A percentile compares a stretch with the other conserved stretches of the same genome.
These are phyloP conservation scores for Pelargonium nanum DNA, from an alignment of 345 rosid species.

Conservation along the genomic window DNA sequence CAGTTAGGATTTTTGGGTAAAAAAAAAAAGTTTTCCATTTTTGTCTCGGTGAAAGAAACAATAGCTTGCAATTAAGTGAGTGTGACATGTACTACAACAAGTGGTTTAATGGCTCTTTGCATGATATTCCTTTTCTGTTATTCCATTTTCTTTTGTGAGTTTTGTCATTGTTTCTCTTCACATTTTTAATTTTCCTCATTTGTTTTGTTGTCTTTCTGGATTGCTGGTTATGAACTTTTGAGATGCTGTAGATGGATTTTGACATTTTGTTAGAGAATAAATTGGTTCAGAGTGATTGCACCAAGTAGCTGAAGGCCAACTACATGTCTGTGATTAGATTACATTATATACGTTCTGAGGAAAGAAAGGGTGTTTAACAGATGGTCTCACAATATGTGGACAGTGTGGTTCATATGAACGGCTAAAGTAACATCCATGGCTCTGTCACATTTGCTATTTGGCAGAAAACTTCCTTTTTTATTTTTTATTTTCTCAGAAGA, in stretches of 20 bases:
- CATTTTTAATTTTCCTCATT: conserved; percentile 13
- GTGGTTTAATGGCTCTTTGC: not conserved
- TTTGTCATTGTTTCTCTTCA: not conserved
- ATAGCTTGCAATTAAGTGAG: not conserved
- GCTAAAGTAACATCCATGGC: conserved; percentile 11
- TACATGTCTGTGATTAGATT: conserved; percentile 20
- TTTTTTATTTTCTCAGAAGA: conserved; percentile 9
- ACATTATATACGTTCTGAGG: conserved; percentile 4
- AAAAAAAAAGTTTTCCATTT: not conserved
- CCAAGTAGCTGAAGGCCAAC: conserved; percentile 38
- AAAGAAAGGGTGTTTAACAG: conserved; percentile 3
- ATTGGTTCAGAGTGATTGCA: conserved; percentile 36
- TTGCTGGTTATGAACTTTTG: conserved; percentile 31
- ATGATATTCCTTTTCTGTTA: not conserved
- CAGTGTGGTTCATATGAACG: conserved; percentile 19
- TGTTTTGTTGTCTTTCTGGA: conserved; percentile 23
- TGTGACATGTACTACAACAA: not conserved
- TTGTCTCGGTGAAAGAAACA: not conserved
- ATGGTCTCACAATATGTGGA: conserved; percentile 18
- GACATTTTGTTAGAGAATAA: conserved; percentile 30
- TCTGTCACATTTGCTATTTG: conserved; percentile 12
- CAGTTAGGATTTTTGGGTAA: not conserved
- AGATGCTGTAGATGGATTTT: conserved; percentile 35
- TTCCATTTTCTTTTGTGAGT: not conserved
- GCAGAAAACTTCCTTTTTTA: conserved; percentile 4